phyloP scores from a whole-genome alignment of 2,329 filamentous ascomycete genomes.

The Proliferodiscus dingleyae region DNA sequence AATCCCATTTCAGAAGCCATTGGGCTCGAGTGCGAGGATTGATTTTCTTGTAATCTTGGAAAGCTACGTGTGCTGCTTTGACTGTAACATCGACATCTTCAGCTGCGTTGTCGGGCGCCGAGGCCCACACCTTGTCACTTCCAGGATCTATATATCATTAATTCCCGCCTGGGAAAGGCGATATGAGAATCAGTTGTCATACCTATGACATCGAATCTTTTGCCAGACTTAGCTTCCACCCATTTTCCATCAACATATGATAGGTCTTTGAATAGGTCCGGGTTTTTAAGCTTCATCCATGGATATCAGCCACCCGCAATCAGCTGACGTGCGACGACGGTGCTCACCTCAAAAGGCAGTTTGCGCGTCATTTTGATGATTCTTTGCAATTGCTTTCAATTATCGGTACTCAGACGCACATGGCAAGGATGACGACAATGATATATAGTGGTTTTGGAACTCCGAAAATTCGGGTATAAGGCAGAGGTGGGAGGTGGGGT shows the following conservation, averaged over 20 bases:
- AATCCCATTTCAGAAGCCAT: slow-evolving; percentile 75
- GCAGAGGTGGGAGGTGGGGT: neutral
- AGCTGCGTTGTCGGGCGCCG: slow-evolving; percentile 38
- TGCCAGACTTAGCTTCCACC: slow-evolving; percentile 50
- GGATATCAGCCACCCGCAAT: slow-evolving; percentile 2
- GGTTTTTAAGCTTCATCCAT: slow-evolving; percentile 44
- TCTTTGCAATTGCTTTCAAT: neutral
- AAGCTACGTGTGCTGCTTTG: slow-evolving; percentile 71
- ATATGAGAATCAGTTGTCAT: neutral
- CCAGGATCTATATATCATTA: slow-evolving; percentile 39
- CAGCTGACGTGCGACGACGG: neutral
- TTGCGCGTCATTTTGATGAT: slow-evolving; percentile 12
- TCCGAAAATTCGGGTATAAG: neutral
- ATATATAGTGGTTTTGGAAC: neutral
- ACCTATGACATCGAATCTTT: slow-evolving; percentile 53
- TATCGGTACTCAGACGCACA: neutral
- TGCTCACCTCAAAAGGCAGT: slow-evolving; percentile 22
- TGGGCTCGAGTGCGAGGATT: slow-evolving; percentile 71
- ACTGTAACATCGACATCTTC: slow-evolving; percentile 71
- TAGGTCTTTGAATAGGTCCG: slow-evolving; percentile 48
- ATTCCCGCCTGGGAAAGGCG: neutral
- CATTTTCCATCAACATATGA: slow-evolving; percentile 51
- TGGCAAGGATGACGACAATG: neutral
- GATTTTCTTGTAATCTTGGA: slow-evolving; percentile 63
- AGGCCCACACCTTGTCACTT: slow-evolving; percentile 37